phyloP scores from a whole-genome alignment of 2,329 filamentous ascomycete species.

The Epichloe gansuensis region DNA sequence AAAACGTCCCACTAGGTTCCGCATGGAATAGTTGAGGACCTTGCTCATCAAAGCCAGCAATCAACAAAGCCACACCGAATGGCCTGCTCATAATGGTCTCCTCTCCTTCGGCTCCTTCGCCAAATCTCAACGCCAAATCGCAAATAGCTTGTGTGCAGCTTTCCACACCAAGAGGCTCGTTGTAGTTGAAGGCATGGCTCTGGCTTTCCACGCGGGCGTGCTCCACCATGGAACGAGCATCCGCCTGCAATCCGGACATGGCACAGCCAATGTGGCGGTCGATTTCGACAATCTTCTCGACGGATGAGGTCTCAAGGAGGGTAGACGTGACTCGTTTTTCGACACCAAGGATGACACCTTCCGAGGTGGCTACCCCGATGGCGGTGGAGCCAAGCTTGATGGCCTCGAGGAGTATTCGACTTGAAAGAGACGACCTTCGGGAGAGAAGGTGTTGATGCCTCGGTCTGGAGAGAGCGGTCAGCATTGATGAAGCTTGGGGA shows the following conservation, averaged over 20 bases:
- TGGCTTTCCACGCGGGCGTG: constrained; percentile 96
- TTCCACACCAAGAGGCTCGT: constrained; percentile 87
- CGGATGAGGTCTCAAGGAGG: constrained; percentile 90
- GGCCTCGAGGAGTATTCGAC: constrained; percentile 99
- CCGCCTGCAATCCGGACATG: constrained; percentile 95
- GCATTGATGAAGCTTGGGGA: constrained; percentile 10
- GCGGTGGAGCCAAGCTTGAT: constrained; percentile 99
- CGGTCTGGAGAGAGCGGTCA: constrained; percentile 52
- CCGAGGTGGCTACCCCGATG: constrained; percentile 91
- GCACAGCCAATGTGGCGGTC: constrained; percentile 97
- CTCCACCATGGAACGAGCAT: constrained; percentile 95
- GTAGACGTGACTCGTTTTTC: constrained; percentile 98
- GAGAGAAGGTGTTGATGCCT: constrained; percentile 99
- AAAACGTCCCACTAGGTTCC: constrained; percentile 95
- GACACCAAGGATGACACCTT: constrained; percentile 91
- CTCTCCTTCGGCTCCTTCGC: constrained; percentile 92
- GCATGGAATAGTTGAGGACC: constrained; percentile 96
- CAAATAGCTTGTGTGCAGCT: constrained; percentile 98
- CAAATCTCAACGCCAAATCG: constrained; percentile 89
- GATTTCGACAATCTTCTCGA: constrained; percentile 99
- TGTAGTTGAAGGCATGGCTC: constrained; percentile 96
- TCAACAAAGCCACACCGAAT: constrained; percentile 91
- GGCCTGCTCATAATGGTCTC: constrained; percentile 98
- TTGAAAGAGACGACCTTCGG: constrained; percentile 98
- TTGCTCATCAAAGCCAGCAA: constrained; percentile 95